Conservation (phyloP, 495 filamentous ascomycete species). For the Hypoxylon cercidicola region DNA sequence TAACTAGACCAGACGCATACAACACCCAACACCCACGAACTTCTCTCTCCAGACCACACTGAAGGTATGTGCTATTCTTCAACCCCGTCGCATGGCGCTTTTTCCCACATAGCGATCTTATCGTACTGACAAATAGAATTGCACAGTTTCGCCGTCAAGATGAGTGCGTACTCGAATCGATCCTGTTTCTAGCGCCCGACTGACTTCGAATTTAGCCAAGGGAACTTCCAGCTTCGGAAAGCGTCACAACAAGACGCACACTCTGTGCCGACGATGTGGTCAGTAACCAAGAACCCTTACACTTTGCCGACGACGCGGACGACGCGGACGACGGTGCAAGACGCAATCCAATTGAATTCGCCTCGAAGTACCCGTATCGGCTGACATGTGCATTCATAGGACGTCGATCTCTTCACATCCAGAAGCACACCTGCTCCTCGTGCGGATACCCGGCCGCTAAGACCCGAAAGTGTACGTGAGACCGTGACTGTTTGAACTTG, state of each 20-base stretch:
- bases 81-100: too few relatives aligned
- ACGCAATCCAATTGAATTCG: constrained; percentile 7
- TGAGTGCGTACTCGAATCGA: constrained; percentile 45
- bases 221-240: constrained; percentile 97
- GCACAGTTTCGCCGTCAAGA: constrained; percentile 46
- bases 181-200: constrained; percentile 25
- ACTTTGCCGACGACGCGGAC: constrained; percentile 12
- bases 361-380: constrained; percentile 30
- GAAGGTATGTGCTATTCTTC: constrained; percentile 35
- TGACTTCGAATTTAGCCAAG: constrained; percentile 69
- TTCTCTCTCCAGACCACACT: constrained; percentile 40
- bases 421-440: constrained; percentile 97
- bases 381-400: constrained; percentile 61
- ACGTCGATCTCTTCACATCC: constrained; percentile 96
- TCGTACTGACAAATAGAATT: constrained; percentile 29
- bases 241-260: constrained; percentile 99
- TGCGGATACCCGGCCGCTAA: constrained; percentile 98
- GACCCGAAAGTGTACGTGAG: constrained; percentile 94
- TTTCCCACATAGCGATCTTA: too few relatives aligned
- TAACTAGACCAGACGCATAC: neutral
- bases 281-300: constrained; percentile 52
- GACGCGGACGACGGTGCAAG: neutral
- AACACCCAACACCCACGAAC: constrained; percentile 25
- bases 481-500: neutral
- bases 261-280: constrained; percentile 99